Base-by-base conservation (phyloP, 768 basidiomycete species). In the Lactifluus echinatus region DNA sequence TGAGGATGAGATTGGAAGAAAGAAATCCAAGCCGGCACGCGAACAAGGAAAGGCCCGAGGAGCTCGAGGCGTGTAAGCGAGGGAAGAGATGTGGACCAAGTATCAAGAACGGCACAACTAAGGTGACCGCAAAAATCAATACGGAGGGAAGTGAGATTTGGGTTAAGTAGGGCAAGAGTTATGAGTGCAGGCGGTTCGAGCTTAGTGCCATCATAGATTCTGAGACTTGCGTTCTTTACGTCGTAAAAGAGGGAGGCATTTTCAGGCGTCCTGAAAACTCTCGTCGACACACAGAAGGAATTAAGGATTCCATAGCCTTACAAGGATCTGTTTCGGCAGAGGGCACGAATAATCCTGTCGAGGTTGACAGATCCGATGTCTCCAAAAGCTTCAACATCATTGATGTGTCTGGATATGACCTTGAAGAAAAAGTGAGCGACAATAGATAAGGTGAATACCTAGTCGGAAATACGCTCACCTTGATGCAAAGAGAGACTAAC, bases 101-200 rank as follows among this genome's bases (percentile, higher is more conserved):
- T 69, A 15, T 70, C 65, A 46, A 90, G 70, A 39, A 83, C 80
- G 0, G 72, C 59, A 62, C 85, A 80, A 52, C 87, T 79, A 57
- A 98, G 77, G 33, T 85, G 82, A 4, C 95, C 95, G 61, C 94
- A 97, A 63, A 82, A 84, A 64, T 93, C 87, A 17, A 99, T 83
- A 0, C 85, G 81, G 10, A 99, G 78, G 14, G 74, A 75, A 0
- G 83, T 82, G 28, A 99, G 76, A 64, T 88, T 89, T 0, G 92
- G 90, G 68, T 94, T 97, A 50, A 96, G 83, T 42, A 77, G 76
- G 0, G 83, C 82, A 8, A 98, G 79, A 0, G 88, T 79, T 37
- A 74, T 74, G 43, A 93, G 77, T 3, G 87, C 85, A 2, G 80
- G 73, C 0, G 88, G 76, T 0, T 77, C 69, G 28, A 99, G 77